Evolutionary conservation across 345 rosid species (phyloP), one percentile per base, ranked within the genome.

Genomic region (Citrus maxima): DNA sequence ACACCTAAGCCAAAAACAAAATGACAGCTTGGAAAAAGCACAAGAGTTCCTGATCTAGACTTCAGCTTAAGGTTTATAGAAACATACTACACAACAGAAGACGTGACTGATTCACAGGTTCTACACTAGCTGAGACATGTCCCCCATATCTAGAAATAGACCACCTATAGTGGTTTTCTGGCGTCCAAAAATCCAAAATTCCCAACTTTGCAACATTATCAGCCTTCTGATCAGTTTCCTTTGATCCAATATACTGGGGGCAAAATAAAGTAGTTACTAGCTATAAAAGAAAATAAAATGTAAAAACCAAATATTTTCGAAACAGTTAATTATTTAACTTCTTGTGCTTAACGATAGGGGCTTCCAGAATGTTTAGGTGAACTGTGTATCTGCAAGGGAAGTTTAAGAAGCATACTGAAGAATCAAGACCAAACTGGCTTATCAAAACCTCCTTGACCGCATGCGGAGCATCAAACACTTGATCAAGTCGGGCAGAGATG

Each of bases 161-260:
- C 99, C 99, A 95, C 30, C 90, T 82, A 77, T 93, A 95, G 83
- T 95, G 98, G 88, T 87, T 92, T 74, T 92, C 96, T 12, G 97
- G 98, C 49, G 99, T 93, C 98, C 98, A 95, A 82, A 93, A 91
- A 87, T 95, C 98, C 21, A 68, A 81, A 70, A 95, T 67, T 59
- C 90, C 89, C 88, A 91, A 77, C 74, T 82, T 88, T 32, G 92
- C 84, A 67, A 91, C 93, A 81, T 90, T 88, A 81, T 92, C 95
- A 80, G 98, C 99, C 78, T 81, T 91, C 90, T 85, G 87, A 89
- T 91, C 98, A 51, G 99, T 90, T 83, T 87, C 90, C 72, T 81
- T 85, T 0, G 96, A 87, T 70, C 99, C 99, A 83, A 95, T 92
- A 86, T 90, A 93, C 97, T 92, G 81, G 76, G 25, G 28, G 66